phyloP scores from a whole-genome alignment of 495 filamentous ascomycete genomes.

The Aspergillus leporis region DNA sequence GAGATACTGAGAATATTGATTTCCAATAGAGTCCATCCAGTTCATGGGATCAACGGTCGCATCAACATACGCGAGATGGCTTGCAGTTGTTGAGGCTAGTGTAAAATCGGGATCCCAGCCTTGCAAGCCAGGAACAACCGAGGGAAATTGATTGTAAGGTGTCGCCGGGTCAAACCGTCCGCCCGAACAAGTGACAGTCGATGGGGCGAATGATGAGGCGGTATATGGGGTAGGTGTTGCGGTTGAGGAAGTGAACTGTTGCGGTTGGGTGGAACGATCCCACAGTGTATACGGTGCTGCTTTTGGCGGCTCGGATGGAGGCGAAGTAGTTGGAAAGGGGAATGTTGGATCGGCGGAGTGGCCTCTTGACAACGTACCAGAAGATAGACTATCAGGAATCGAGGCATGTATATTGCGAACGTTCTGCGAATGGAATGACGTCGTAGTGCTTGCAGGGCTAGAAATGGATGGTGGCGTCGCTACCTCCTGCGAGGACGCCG shows the following conservation, averaged over 20 bases:
- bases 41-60: constrained; percentile 40
- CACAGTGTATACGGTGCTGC: constrained; percentile 19
- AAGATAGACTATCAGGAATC: constrained; percentile 35
- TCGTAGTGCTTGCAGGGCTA: constrained; percentile 46
- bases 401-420: constrained; percentile 27
- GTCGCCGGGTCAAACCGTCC: constrained; percentile 42
- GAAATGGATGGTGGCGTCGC: constrained; percentile 53
- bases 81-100: constrained; percentile 44
- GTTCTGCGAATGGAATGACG: constrained; percentile 40
- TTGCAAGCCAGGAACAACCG: constrained; percentile 46
- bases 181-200: constrained; percentile 29
- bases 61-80: constrained; percentile 42
- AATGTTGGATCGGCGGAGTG: constrained; percentile 39
- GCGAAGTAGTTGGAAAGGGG: constrained; percentile 27
- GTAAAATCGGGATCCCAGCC: constrained; percentile 49
- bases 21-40: constrained; percentile 44
- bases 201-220: constrained; percentile 23
- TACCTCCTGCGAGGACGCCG: constrained; percentile 42
- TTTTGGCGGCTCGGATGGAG: constrained; percentile 29
- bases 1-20: constrained; percentile 54
- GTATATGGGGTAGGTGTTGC: constrained; percentile 23
- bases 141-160: constrained; percentile 47
- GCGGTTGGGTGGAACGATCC: constrained; percentile 23
- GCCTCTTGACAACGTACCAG: constrained; percentile 37
- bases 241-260: constrained; percentile 14